Conservation (phyloP, 2,329 filamentous ascomycete genomes). For the Aspergillus proliferans region DNA sequence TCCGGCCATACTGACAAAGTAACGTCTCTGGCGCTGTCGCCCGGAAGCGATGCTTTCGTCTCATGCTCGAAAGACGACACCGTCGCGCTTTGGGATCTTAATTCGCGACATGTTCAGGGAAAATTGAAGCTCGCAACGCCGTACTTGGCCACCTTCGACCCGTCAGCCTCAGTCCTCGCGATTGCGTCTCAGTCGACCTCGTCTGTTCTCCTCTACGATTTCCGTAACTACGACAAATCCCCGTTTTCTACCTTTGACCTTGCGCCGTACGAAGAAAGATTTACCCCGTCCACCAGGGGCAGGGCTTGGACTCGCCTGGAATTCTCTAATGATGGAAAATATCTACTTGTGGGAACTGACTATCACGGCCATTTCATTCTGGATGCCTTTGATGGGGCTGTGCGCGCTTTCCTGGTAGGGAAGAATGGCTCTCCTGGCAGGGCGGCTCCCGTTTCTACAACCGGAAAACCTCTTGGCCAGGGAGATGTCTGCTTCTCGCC, state of each 20-base stretch:
- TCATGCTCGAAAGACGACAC: constrained; percentile 89
- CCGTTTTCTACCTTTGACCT: constrained; percentile 86
- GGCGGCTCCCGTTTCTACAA: constrained; percentile 46
- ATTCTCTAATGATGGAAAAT: constrained; percentile 93
- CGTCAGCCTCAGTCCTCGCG: constrained; percentile 85
- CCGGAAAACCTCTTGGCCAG: constrained; percentile 48
- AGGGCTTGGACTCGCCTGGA: constrained; percentile 78
- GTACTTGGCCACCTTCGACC: constrained; percentile 82
- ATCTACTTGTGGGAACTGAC: constrained; percentile 74
- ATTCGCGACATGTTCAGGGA: constrained; percentile 72
- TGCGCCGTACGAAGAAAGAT: constrained; percentile 50
- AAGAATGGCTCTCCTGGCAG: constrained; percentile 45
- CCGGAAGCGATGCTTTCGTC: constrained; percentile 82
- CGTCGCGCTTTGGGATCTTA: constrained; percentile 82
- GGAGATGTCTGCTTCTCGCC: constrained; percentile 84
- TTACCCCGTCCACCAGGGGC: constrained; percentile 43
- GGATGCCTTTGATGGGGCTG: constrained; percentile 80
- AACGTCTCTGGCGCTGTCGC: constrained; percentile 76
- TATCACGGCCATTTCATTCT: constrained; percentile 81
- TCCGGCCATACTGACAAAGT: constrained; percentile 81
- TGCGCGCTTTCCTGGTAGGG: constrained; percentile 65
- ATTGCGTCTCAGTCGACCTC: constrained; percentile 76
- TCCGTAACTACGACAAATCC: constrained; percentile 85
- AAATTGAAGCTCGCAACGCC: constrained; percentile 74
- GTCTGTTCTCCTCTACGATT: constrained; percentile 80